These are phyloP conservation scores for Heliosperma pusillum DNA, from an alignment of 148 eudicot species.

Conservation along the genomic window DNA sequence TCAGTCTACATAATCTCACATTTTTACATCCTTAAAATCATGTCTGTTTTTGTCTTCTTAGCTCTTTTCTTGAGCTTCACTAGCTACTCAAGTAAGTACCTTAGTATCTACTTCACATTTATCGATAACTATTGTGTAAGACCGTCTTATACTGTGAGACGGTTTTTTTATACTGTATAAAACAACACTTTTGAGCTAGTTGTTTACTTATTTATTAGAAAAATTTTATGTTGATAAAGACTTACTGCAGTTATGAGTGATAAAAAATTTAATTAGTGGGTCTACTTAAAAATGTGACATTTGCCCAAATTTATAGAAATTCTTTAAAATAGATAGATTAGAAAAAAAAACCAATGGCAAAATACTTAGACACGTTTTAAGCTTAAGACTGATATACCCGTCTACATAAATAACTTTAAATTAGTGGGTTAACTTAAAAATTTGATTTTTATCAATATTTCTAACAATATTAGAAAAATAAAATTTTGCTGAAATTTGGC, in stretches of 20 bases:
- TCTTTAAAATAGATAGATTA: too few relatives aligned
- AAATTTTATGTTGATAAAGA: conserved; percentile 10
- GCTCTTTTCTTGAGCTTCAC: conserved; percentile 33
- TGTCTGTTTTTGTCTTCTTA: conserved; percentile 33
- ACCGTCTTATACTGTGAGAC: too few relatives aligned
- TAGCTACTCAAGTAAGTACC: conserved; percentile 39
- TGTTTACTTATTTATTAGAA: not conserved
- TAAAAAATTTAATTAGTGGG: conserved; percentile 4
- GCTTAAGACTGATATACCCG: too few relatives aligned
- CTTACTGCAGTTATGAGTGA: not conserved
- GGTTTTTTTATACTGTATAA: too few relatives aligned
- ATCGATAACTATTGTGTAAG: too few relatives aligned
- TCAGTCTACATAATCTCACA: too few relatives aligned
- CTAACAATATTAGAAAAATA: not conserved
- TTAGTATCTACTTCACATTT: too few relatives aligned
- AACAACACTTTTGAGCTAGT: not conserved
- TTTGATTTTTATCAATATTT: not conserved
- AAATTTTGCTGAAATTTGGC: not conserved
- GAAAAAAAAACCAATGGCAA: too few relatives aligned
- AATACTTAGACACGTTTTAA: too few relatives aligned
- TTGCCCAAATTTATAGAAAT: not conserved
- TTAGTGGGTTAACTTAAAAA: conserved; percentile 12
- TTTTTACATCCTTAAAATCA: conserved; percentile 18
- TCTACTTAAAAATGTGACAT: not conserved
- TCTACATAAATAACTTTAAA: not conserved